These are phyloP conservation scores for Trichosporon sp. DNA, from an alignment of 1,284 basidiomycete genomes.

Conservation along the genomic window DNA sequence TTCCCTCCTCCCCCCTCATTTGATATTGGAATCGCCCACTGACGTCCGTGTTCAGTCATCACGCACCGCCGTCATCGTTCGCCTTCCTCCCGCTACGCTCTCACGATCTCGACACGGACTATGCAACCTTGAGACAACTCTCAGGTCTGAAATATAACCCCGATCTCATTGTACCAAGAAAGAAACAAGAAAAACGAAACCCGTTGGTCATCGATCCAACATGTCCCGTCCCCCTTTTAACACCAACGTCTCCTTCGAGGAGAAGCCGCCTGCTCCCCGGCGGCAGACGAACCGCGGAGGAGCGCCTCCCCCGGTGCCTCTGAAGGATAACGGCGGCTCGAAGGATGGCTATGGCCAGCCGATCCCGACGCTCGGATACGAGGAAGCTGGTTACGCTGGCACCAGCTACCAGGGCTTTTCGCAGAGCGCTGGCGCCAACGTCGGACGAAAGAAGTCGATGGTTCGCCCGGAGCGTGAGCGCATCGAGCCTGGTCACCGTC, in stretches of 20 bases:
- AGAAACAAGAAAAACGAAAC: not conserved
- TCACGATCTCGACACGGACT: slow-evolving; percentile 36
- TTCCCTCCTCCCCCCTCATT: not conserved
- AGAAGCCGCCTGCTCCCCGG: slow-evolving; percentile 29
- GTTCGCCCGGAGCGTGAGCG: slow-evolving; percentile 93
- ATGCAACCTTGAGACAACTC: slow-evolving; percentile 27
- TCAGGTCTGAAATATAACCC: slow-evolving; percentile 20
- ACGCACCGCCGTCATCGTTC: slow-evolving; percentile 4
- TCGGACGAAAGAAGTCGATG: slow-evolving; percentile 85
- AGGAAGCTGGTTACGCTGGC: slow-evolving; percentile 43
- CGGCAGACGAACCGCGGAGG: slow-evolving; percentile 27
- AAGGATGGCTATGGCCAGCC: slow-evolving; percentile 28
- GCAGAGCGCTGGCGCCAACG: slow-evolving; percentile 48
- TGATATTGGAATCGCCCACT: not conserved
- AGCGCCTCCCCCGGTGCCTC: slow-evolving; percentile 38
- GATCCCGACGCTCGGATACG: slow-evolving; percentile 39
- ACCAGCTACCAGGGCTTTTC: slow-evolving; percentile 47
- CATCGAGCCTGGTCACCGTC: slow-evolving; percentile 90
- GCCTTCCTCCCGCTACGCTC: slow-evolving; percentile 7
- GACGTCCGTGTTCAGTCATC: slow-evolving; percentile 9
- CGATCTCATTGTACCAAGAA: slow-evolving; percentile 21
- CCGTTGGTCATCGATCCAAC: slow-evolving; percentile 8
- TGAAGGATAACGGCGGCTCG: slow-evolving; percentile 38
- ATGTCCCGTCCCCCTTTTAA: slow-evolving; percentile 50
- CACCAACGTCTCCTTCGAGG: slow-evolving; percentile 50